Base-by-base conservation (phyloP, 140 eudicot species). In the Anethum foeniculum region DNA sequence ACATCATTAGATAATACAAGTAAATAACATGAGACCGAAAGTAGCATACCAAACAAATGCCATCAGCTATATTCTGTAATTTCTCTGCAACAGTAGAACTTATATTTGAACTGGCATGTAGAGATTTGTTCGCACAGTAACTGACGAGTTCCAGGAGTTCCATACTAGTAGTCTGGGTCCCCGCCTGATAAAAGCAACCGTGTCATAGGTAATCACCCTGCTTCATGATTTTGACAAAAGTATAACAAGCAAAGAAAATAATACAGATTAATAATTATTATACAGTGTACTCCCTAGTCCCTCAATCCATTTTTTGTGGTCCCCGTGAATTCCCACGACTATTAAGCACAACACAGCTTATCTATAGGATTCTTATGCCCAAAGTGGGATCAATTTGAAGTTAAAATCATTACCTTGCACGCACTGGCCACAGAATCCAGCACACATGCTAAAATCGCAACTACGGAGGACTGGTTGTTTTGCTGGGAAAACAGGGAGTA, bases 61-160 rank as follows among this genome's bases (percentile, higher is more conserved):
- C 78, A 52, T 62, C 82, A 44, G 96, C 90, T 79, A 91, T 51
- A 73, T 83, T 86, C 80, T 65, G 44, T 51, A 94, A 69, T 73
- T 85, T 84, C 81, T 79, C 75, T 48, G 91, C 93, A 81, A 92
- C 85, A 77, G 83, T 85, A 74, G 13, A 71, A 76, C 89, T 80
- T 58, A 89, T 58, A 79, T 81, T 77, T 60, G 46, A 14, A 39
- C 82, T 48, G 79, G 91, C 85, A 76, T 80, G 77, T 43, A 88
- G 88, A 80, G 93, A 92, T 82, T 87, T 91, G 80, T 81, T 84
- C 79, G 97, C 95, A 85, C 94, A 88, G 78, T 88, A 88, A 41
- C 77, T 78, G 18, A 83, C 88, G 72, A 92, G 87, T 77, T 90
- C 92, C 79, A 89, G 73, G 84, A 90, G 85, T 16, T 91, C 90